Conservation (phyloP, 805 yeast genomes). For the Maudiozyma serrabonitensis region DNA sequence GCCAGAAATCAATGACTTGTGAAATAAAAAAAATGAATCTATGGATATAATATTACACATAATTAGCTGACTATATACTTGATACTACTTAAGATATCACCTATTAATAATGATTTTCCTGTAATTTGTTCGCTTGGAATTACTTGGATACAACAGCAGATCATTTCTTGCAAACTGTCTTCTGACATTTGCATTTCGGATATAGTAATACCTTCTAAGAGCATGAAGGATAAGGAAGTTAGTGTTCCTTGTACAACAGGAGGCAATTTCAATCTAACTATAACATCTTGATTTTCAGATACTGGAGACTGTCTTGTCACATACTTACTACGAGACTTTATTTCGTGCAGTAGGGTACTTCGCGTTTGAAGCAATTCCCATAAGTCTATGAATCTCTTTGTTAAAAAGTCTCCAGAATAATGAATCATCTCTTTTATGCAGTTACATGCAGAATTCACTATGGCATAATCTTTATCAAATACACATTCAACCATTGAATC, state of each 20-base stretch:
- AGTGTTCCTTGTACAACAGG: constrained; percentile 17
- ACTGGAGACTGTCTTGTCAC: not conserved
- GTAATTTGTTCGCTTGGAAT: constrained; percentile 13
- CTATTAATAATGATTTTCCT: constrained; percentile 13
- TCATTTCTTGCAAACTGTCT: constrained; percentile 14
- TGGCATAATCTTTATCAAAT: constrained; percentile 14
- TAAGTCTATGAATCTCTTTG: constrained; percentile 22
- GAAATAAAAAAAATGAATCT: not conserved
- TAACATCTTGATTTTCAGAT: not conserved
- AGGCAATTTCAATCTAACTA: constrained; percentile 11
- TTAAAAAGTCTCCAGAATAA: constrained; percentile 19
- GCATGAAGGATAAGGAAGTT: constrained; percentile 12
- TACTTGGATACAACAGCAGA: constrained; percentile 17
- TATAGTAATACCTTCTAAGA: constrained; percentile 19
- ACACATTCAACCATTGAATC: constrained; percentile 15
- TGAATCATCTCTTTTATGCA: constrained; percentile 14
- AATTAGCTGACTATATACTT: not conserved
- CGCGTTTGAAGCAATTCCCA: constrained; percentile 15
- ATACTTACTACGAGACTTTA: not conserved
- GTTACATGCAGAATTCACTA: constrained; percentile 18
- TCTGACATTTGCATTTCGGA: constrained; percentile 19
- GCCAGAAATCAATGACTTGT: not conserved
- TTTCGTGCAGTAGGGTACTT: constrained; percentile 11
- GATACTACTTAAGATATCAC: constrained; percentile 12
- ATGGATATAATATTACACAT: not conserved